These are phyloP conservation scores for Penicillium expansum DNA, from an alignment of 2,329 filamentous ascomycete genomes.

Conservation along the genomic window DNA sequence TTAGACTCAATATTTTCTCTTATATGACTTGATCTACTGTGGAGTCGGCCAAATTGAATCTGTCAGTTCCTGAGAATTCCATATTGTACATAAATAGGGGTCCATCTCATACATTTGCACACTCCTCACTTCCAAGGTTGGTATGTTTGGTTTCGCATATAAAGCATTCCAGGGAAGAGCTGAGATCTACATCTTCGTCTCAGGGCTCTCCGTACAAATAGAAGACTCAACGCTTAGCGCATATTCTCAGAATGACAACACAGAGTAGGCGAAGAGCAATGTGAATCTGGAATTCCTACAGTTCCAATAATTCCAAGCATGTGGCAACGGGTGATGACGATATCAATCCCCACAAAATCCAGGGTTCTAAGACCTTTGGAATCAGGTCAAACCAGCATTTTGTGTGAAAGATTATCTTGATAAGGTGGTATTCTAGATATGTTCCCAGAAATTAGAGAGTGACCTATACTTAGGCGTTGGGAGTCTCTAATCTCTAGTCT, in stretches of 20 bases:
- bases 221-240: background rate
- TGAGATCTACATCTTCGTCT: background rate
- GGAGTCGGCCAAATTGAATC: background rate
- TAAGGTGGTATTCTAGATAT: background rate
- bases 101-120: background rate
- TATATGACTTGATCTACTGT: background rate
- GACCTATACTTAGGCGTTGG: background rate
- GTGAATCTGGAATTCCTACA: background rate
- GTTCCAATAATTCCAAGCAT: background rate
- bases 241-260: background rate
- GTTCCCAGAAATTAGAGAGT: background rate
- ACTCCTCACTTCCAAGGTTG: background rate
- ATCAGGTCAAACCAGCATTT: conserved; percentile 1
- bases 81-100: background rate
- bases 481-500: background rate
- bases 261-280: background rate
- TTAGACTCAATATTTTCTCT: background rate
- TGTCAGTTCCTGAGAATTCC: background rate
- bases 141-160: background rate
- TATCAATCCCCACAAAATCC: conserved; percentile 8
- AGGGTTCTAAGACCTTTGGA: background rate
- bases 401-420: background rate
- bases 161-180: background rate
- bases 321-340: conserved; percentile 12
- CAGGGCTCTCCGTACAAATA: background rate